These are phyloP conservation scores for Pestalotiopsis sp. DNA, from an alignment of 2,329 filamentous ascomycete genomes.

Conservation along the genomic window DNA sequence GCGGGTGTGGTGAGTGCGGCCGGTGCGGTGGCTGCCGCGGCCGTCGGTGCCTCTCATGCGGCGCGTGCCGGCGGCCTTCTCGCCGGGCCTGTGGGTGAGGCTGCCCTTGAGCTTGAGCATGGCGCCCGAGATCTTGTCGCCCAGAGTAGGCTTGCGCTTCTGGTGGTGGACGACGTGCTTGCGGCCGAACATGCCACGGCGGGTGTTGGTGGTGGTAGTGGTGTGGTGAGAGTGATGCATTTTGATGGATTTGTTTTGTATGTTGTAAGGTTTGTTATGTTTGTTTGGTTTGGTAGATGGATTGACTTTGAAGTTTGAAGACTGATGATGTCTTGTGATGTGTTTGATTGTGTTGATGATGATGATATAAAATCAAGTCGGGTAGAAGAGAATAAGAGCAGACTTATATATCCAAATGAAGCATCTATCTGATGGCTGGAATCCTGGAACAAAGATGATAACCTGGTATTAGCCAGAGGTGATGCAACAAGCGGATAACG, in stretches of 20 bases:
- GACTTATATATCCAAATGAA: constrained; percentile 13
- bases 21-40: constrained; percentile 50
- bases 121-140: constrained; percentile 78
- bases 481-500: constrained; percentile 10
- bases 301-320: neutral
- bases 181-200: constrained; percentile 41
- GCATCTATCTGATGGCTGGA: neutral
- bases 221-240: constrained; percentile 41
- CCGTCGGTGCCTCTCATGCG: constrained; percentile 77
- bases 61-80: constrained; percentile 76
- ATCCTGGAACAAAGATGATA: neutral
- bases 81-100: constrained; percentile 67
- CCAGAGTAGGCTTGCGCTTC: constrained; percentile 67
- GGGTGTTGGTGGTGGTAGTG: constrained; percentile 44
- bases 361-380: neutral
- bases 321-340: neutral
- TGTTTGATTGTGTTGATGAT: neutral
- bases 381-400: constrained; percentile 1
- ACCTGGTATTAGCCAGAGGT: constrained; percentile 19
- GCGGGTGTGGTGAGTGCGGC: neutral
- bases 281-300: constrained; percentile 8
- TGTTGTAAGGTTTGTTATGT: constrained; percentile 10
- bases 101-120: constrained; percentile 73
- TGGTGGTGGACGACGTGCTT: constrained; percentile 59
- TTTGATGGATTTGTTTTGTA: constrained; percentile 20